Conservation (phyloP, 768 basidiomycete species). For the Omphalotus guepiniiformis region DNA sequence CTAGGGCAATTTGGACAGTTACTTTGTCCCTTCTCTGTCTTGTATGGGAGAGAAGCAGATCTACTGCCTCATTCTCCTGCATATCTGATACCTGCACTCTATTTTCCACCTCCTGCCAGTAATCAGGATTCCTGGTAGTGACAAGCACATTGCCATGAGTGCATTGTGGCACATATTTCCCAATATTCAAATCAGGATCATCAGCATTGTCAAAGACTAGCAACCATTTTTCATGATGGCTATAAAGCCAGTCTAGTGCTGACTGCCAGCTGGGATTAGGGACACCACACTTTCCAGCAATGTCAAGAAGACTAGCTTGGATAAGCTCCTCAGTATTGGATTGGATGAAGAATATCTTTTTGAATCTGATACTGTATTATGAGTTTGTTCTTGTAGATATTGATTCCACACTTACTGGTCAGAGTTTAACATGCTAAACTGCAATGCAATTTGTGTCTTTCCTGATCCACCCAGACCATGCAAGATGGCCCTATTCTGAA, state of each 20-base stretch:
- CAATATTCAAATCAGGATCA: constrained; percentile 5
- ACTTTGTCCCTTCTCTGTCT: neutral
- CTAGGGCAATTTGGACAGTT: neutral
- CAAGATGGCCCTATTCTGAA: no score
- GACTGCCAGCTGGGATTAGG: neutral
- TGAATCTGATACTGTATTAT: neutral
- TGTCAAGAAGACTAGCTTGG: neutral
- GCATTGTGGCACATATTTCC: constrained; percentile 1
- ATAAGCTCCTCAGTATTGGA: neutral
- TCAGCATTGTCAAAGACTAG: constrained; percentile 12
- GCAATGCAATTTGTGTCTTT: constrained; percentile 3
- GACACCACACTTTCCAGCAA: neutral
- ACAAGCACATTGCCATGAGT: constrained; percentile 10
- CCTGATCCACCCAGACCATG: constrained; percentile 5
- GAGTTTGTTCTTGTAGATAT: neutral
- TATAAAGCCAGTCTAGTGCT: neutral
- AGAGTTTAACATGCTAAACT: neutral
- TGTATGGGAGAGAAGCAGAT: neutral
- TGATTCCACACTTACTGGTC: neutral
- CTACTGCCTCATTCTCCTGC: neutral
- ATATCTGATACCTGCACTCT: neutral
- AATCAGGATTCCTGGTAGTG: constrained; percentile 5
- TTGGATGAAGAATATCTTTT: neutral
- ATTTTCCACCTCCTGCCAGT: neutral
- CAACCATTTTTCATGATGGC: constrained; percentile 8